Base-by-base conservation (phyloP, 1,284 basidiomycete species). In the Pulchroboletus neoregius region DNA sequence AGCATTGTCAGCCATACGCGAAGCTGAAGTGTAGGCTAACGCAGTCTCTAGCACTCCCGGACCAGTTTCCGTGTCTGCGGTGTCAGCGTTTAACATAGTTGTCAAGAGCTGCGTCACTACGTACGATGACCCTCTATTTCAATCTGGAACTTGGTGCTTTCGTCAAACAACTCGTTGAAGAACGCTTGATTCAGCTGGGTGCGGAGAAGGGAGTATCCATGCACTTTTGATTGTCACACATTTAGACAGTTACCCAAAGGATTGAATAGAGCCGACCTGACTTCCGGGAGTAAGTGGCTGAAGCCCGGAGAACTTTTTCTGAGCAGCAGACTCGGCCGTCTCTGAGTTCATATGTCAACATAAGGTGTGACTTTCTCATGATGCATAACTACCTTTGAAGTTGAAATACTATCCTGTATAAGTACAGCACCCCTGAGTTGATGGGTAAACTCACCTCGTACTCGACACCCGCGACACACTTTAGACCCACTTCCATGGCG, bases 41-140 rank as follows among this genome's bases (percentile, higher is more conserved):
- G 95, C 95, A 3, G 94, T 94, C 66, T 99, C 95, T 50, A 88
- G 86, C 1, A 99, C 94, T 31, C 87, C 87, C 5, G 92, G 91
- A 1, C 94, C 94, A 0, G 94, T 97, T 69, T 98, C 94, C 26
- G 95, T 97, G 63, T 98, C 92, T 93, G 11, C 22, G 12, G 13
- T 27, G 44, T 49, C 44, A 58, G 36, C 24, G 27, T 37, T 15
- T 24, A 0, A 31, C 12, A 40, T 16, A 10, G 13, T 5, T 34
- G 9, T 36, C 18, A 32, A 37, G 13, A 39, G 12, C 23, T 18
- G 5, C 6, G 9, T 15, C 13, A 23, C 45, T 15, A 72, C 87
- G 58, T 64, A 93, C 92, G 94, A 60, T 97, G 94, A 2, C 84
- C 89, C 68, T 98, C 94, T n/a, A 97, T 76, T 5, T 82, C 76